Evolutionary conservation across 176 grass and related monocot genomes (phyloP).

Genomic region (Chloris gayana): DNA sequence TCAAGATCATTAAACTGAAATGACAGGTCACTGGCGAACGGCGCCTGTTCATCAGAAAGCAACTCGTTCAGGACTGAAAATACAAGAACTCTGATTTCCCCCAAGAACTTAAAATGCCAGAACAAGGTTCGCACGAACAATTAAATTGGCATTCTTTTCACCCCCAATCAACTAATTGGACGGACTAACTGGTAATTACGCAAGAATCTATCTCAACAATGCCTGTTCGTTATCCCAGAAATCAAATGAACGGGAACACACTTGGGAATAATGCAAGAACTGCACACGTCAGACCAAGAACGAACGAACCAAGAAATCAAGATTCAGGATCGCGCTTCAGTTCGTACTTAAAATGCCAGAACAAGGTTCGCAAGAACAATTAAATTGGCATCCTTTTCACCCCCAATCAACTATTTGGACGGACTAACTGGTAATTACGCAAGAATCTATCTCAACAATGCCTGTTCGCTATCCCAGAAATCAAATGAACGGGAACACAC

Average conservation of each 20-base stretch:
- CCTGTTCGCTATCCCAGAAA: conserved; percentile 7
- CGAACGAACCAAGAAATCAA: not conserved
- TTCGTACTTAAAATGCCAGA: not conserved
- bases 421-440: not conserved
- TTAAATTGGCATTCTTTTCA: not conserved
- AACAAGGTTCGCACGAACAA: not conserved
- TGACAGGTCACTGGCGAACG: not conserved
- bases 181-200: not conserved
- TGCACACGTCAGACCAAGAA: not conserved
- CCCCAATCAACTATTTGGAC: not conserved
- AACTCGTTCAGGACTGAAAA: not conserved
- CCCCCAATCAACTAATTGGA: not conserved
- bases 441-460: too few relatives aligned
- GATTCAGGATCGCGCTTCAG: not conserved
- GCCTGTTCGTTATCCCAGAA: not conserved
- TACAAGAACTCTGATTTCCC: not conserved
- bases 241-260: not conserved
- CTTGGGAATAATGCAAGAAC: conserved; percentile 11
- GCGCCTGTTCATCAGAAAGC: not conserved
- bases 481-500: not conserved
- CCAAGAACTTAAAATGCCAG: not conserved
- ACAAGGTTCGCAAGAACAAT: not conserved
- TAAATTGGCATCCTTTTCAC: not conserved
- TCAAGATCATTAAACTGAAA: not conserved
- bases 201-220: too few relatives aligned